Evolutionary conservation across 2,329 filamentous ascomycete genomes (phyloP), one percentile per base, ranked within the genome.

Genomic region (Calonectria fujianensis): DNA sequence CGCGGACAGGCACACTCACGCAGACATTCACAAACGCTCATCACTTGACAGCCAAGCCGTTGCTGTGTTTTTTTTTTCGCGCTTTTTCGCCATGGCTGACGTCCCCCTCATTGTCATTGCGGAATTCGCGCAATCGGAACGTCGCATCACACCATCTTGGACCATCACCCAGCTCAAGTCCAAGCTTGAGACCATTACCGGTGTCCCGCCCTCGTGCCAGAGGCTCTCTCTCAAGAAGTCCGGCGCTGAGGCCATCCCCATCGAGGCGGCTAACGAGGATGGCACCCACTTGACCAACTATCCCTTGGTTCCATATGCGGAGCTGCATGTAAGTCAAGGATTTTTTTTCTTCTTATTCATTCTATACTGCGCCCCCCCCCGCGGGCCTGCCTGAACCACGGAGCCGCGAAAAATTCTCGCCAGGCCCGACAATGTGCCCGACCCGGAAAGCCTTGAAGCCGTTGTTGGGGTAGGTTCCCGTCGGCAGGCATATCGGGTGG

Each of bases 91-190:
- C 83, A 92, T 94, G 87, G 91, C 92, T 69, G 95, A 97, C 84
- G 90, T 97, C 72, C 93, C 94, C 78, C 89, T 97, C 81, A 89
- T 93, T 77, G 91, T 97, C 82, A 90, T 90, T 75, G 96, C 94
- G 67, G 93, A 95, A 75, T 94, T 94, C 85, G 90, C 94, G 63
- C 91, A 93, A 64, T 96, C 95, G 67, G 97, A 99, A 87, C 94
- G 96, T 75, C 95, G 97, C 79, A 93, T 98, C 84, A 96, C 95
- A 32, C 96, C 96, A 18, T 94, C 96, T 79, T 99, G 97, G 97
- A 94, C 93, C 75, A 94, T 99, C 82, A 89, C 90, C 70, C 93
- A 95, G 81, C 90, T 98, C 81, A 98, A 96, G 87, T 87, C 90
- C 69, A 97, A 97, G 85, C 92, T 99, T 67, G 96, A 98, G 86